Percentiles rank a stretch among this genome's conserved stretches.
These are phyloP conservation scores for Carallia pectinifolia DNA, from an alignment of 345 rosid genomes.

Conservation along the genomic window DNA sequence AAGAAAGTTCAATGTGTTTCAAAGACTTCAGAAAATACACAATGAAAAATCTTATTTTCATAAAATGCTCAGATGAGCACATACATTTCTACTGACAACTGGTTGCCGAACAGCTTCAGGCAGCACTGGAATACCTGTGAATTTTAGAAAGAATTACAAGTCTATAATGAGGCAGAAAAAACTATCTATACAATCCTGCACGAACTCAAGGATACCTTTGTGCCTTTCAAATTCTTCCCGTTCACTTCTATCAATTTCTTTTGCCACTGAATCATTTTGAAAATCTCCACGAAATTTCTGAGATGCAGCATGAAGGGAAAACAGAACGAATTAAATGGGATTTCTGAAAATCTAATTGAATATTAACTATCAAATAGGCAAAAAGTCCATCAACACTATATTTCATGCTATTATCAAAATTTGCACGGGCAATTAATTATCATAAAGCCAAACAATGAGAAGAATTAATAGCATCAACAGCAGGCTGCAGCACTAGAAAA, in stretches of 20 bases:
- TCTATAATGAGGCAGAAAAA: constrained; percentile 4
- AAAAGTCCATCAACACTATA: too few species aligned
- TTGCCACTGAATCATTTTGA: constrained; percentile 30
- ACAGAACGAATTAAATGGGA: neutral
- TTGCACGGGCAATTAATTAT: too few species aligned
- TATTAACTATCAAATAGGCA: too few species aligned
- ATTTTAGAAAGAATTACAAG: constrained; percentile 10
- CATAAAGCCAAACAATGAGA: too few species aligned
- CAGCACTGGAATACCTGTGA: constrained; percentile 33
- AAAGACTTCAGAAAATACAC: constrained; percentile 9
- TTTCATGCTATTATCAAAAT: too few species aligned
- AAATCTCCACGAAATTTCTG: constrained; percentile 36
- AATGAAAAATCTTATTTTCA: constrained; percentile 6
- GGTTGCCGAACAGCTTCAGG: constrained; percentile 27
- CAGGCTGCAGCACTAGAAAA: too few species aligned
- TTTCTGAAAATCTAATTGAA: too few species aligned
- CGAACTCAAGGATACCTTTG: constrained; percentile 32
- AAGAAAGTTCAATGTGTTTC: constrained; percentile 15
- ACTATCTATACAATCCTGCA: constrained; percentile 4
- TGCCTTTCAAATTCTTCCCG: constrained; percentile 17
- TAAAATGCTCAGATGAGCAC: constrained; percentile 17
- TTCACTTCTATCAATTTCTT: constrained; percentile 20
- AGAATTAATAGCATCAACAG: too few species aligned
- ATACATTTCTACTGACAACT: constrained; percentile 37
- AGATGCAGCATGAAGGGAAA: constrained; percentile 5